Evolutionary conservation across 2,329 filamentous ascomycete species (phyloP).

Genomic region (Xylariales sp.): DNA sequence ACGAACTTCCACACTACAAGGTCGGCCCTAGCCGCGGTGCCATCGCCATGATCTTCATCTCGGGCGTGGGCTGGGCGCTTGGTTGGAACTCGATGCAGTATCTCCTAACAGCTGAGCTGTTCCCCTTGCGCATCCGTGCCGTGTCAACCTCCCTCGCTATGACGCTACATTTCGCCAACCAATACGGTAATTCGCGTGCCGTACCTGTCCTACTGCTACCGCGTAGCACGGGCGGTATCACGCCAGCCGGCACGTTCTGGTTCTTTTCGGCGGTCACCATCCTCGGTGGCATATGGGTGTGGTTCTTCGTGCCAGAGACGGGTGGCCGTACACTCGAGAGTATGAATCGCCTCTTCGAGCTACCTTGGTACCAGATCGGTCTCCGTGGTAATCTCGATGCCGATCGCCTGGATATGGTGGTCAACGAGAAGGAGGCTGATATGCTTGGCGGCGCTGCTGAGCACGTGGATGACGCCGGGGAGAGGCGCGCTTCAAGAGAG

Average conservation of each 20-base stretch:
- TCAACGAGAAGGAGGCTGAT: conserved; percentile 58
- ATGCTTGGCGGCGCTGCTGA: conserved; percentile 50
- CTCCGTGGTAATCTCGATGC: conserved; percentile 64
- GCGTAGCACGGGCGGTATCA: conserved; percentile 59
- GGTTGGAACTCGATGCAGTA: conserved; percentile 85
- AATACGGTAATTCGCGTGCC: conserved; percentile 81
- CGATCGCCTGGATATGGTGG: conserved; percentile 57
- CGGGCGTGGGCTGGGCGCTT: conserved; percentile 75
- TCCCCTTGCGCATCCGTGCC: conserved; percentile 78
- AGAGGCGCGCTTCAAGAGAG: conserved; percentile 22
- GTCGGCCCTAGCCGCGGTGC: conserved; percentile 72
- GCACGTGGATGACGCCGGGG: conserved; percentile 51
- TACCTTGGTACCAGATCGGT: conserved; percentile 82
- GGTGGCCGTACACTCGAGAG: conserved; percentile 73
- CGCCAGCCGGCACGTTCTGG: conserved; percentile 77
- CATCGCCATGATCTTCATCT: conserved; percentile 79
- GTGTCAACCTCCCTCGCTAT: conserved; percentile 78
- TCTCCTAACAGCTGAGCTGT: conserved; percentile 80
- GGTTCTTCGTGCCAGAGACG: conserved; percentile 79
- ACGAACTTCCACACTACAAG: conserved; percentile 60
- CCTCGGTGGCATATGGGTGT: conserved; percentile 76
- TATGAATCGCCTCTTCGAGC: conserved; percentile 77
- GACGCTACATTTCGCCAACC: conserved; percentile 82
- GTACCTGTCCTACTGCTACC: conserved; percentile 79
- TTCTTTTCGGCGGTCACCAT: conserved; percentile 77